phyloP scores from a whole-genome alignment of 2,329 filamentous ascomycete genomes.

The Pseudocercospora musae region DNA sequence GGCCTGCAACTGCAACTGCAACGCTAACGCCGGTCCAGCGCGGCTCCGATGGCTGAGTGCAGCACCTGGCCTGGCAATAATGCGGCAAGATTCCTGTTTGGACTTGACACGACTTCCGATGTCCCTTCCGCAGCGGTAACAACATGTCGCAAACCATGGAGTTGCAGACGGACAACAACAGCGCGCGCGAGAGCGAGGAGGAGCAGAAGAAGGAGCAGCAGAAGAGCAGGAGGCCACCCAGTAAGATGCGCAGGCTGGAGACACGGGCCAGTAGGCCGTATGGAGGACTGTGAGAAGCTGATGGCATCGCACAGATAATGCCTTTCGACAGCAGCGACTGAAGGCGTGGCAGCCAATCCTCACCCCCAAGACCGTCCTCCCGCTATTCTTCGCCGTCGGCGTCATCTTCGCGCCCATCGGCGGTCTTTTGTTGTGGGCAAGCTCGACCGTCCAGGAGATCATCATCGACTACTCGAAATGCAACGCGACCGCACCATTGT shows the following conservation, averaged over 20 bases:
- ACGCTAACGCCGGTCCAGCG: background rate
- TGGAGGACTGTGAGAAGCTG: constrained; percentile 8
- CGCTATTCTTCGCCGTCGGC: constrained; percentile 85
- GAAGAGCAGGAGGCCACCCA: constrained; percentile 89
- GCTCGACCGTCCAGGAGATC: constrained; percentile 81
- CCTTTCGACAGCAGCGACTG: constrained; percentile 91
- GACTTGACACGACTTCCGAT: background rate
- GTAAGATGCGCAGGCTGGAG: constrained; percentile 50
- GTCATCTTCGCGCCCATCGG: constrained; percentile 93
- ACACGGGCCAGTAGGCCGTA: background rate
- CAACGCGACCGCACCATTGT: constrained; percentile 51
- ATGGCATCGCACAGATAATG: constrained; percentile 65
- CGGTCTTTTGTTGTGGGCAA: constrained; percentile 80
- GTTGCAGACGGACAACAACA: constrained; percentile 39
- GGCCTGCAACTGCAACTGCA: no score
- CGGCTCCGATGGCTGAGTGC: background rate
- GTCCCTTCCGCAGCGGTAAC: constrained; percentile 2
- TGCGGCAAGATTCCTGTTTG: background rate
- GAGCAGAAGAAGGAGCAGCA: constrained; percentile 67
- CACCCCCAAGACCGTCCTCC: constrained; percentile 88
- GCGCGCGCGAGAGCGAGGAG: constrained; percentile 42
- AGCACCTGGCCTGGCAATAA: background rate
- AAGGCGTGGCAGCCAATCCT: constrained; percentile 99
- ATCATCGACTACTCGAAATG: constrained; percentile 88
- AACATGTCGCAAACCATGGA: constrained; percentile 47